Evolutionary conservation across 2,329 filamentous ascomycete genomes (phyloP), one percentile per base, ranked within the genome.

Genomic region (Stagonosporopsis chrysanthemi): DNA sequence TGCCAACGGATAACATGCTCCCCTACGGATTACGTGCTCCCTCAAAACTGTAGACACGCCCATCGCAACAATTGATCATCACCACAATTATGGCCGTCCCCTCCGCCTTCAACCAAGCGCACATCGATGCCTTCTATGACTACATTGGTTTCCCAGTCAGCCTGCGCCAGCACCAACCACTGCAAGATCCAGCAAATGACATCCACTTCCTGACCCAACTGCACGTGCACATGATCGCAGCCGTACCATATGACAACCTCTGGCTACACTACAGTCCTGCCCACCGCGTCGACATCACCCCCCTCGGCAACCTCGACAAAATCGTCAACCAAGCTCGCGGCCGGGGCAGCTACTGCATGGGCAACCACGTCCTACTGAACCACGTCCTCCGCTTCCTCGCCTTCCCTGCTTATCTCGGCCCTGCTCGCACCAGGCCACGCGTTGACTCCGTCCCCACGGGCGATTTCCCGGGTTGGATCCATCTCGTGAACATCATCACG

Each of bases 401-500:
- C 1, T 86, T 83, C 54, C 58, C 67, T 8, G 80, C 84, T 0
- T 88, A 87, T 67, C 79, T 82, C 0, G 80, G 82, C 0, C 87
- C 86, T 2, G 87, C 57, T 56, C 71, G 56, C 60, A 81, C 80
- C 4, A 71, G 80, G 1, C 72, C 71, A 12, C 56, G 72, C 6
- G 60, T 66, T 17, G 31, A 77, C 58, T 65, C 65, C 58, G 62
- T 69, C 53, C 64, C 70, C 66, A 63, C 72, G 42, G 77, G 78
- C 17, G 74, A 77, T 15, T 87, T 79, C 68, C 68, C 74, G 0
- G 79, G 83, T 23, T 82, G 84, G 85, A 78, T 81, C 14, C 87
- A 90, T 70, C 83, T 89, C 67, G 79, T 88, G 42, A 83, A 86
- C 63, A 84, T 89, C 49, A 81, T 88, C 39, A 83, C 80, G 1